Conservation (phyloP, 805 yeast species). For the Saturnispora halmiae region DNA sequence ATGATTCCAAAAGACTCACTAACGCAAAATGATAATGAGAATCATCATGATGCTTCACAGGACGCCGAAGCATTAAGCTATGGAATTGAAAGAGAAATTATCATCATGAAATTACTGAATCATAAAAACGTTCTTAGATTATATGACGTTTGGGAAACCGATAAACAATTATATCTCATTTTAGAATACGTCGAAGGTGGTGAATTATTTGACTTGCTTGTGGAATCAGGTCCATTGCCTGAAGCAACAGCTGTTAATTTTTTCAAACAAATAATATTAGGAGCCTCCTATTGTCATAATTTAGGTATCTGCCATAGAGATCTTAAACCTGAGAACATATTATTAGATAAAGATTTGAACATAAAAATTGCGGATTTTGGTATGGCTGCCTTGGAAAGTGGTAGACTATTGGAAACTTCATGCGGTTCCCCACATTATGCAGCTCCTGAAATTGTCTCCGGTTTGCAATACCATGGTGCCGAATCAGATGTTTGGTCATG, state of each 20-base stretch:
- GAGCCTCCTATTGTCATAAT: constrained; percentile 58
- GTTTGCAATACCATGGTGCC: constrained; percentile 90
- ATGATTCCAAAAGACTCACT: constrained; percentile 83
- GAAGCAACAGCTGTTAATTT: constrained; percentile 87
- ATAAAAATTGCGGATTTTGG: constrained; percentile 98
- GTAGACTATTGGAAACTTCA: constrained; percentile 77
- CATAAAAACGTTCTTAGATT: constrained; percentile 73
- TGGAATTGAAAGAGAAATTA: constrained; percentile 81
- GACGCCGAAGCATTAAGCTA: constrained; percentile 56
- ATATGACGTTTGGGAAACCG: constrained; percentile 84
- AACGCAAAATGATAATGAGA: constrained; percentile 13
- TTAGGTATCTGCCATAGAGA: constrained; percentile 69
- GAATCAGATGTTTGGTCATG: constrained; percentile 98
- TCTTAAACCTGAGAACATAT: constrained; percentile 69
- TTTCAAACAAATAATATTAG: constrained; percentile 63
- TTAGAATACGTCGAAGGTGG: constrained; percentile 97
- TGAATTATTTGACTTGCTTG: constrained; percentile 84
- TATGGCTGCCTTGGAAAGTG: constrained; percentile 92
- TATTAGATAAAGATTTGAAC: constrained; percentile 73
- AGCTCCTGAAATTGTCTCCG: constrained; percentile 95
- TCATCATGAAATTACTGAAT: constrained; percentile 71
- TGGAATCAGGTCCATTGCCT: constrained; percentile 78
- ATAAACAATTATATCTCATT: constrained; percentile 73
- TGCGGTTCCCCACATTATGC: constrained; percentile 99
- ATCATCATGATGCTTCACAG: constrained; percentile 19